Evolutionary conservation across 768 basidiomycete genomes (phyloP), one percentile per base, ranked within the genome.

Genomic region (Lactifluus rugatus): DNA sequence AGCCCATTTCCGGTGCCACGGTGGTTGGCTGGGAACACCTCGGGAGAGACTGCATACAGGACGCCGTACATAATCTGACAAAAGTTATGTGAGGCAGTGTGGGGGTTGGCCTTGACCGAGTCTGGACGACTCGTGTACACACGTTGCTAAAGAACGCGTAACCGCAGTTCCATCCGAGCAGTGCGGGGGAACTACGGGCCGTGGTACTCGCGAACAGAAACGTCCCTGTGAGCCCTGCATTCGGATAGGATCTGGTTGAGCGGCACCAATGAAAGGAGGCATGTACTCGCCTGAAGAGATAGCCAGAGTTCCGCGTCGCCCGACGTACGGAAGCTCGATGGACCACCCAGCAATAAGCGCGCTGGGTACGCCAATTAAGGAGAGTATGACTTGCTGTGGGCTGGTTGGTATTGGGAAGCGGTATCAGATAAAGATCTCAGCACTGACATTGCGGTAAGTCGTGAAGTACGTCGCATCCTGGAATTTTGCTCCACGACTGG

Each of bases 161-260:
- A 9, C 79, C 85, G 66, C 86, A 90, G 70, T 89, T 89, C 87
- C 87, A 90, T 48, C 82, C 87, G 25, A 90, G 75, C 42, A 89
- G 75, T 26, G 79, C 75, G 59, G 83, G 75, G 8, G 83, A 86
- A 58, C 78, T 82, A 64, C 80, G 77, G 31, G 87, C 78, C n/a
- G 87, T 89, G 46, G 87, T 89, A 32, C 79, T 83, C 62, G 77
- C 82, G 65, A 86, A 84, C 47, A 92, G 77, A 72, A 89, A 89
- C 13, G 75, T 76, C 16, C 87, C 87, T 11, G 88, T 89, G 65
- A 89, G 75, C 67, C 77, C 81, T 84, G 71, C 67, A 67, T 76
- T 75, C 69, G 45, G 71, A 72, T 73, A 9, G 49, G 70, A 60
- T 68, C 72, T 76, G 71, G 72, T 76, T 76, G 73, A 78, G 70